Evolutionary conservation across 2,329 filamentous ascomycete species (phyloP), one percentile per base, ranked within the genome.

Genomic region (Neofusicoccum laricinum): DNA sequence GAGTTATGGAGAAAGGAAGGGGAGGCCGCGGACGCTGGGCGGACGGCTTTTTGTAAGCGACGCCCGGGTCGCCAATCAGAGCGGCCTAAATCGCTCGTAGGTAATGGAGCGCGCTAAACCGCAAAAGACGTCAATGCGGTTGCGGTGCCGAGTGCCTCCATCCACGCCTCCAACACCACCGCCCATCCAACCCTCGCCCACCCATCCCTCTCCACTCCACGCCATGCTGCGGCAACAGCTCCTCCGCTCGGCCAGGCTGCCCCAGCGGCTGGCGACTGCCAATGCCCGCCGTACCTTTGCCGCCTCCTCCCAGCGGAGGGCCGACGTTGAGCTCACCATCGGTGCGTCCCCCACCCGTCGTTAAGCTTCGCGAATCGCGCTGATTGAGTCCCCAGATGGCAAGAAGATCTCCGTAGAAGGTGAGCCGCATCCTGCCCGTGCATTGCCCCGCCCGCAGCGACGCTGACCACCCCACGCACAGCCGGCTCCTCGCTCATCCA

Each of bases 331-430:
- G 86, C 88, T 99, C 80, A 99, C 94, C 76, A 88, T 97, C 84
- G 92, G 92, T 96, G 81, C 75, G 87, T 80, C 71, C 73, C 41
- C 36, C 41, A 12, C 55, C 7, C 41, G 25, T 15, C 17, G 17
- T 73, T 76, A 68, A 57, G 66, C 64, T 58, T 67, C 53, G 36
- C 45, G 32, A 51, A 25, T 67, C 63, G 68, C 65, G 66, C 66
- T 59, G 61, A 53, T 66, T 36, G 46, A 58, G 48, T 68, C 67
- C 67, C 70, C 76, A 93, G 94, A 99, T 87, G 95, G 94, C 77
- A 97, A 97, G 85, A 96, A 97, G 82, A 90, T 99, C 64, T 97
- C 93, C 68, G 93, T 99, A 78, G 93, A 97, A 91, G 92, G 93
- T 96, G 34, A 55, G 40, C 49, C 30, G 14, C 36, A 14, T 17